These are phyloP conservation scores for Alisma plantagoaquatica DNA, from an alignment of 106 monocot genomes.

Conservation along the genomic window DNA sequence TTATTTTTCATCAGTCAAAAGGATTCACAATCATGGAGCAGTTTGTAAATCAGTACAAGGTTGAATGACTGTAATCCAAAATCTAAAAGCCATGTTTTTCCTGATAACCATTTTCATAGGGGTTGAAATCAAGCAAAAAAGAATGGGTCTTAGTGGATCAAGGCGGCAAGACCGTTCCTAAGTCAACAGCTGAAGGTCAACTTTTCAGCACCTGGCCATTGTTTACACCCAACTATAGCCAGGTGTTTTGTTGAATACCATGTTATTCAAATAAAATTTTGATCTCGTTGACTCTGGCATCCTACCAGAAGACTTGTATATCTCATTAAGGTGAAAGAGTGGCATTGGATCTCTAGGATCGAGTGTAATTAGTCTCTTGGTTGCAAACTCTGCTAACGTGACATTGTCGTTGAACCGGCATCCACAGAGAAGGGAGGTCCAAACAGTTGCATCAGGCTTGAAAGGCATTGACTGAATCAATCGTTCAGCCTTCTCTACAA, in stretches of 20 bases:
- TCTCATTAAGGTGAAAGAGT: conserved; percentile 28
- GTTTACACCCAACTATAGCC: conserved; percentile 49
- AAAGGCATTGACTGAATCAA: conserved; percentile 20
- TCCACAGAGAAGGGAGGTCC: conserved; percentile 31
- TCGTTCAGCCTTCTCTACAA: conserved; percentile 19
- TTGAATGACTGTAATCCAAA: too few relatives aligned
- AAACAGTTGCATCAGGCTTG: conserved; percentile 17
- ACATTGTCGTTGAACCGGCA: conserved; percentile 14
- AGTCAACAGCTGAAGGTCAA: too few relatives aligned
- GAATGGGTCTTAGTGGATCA: too few relatives aligned
- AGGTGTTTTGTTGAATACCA: conserved; percentile 27
- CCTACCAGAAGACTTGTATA: conserved; percentile 16
- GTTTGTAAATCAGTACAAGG: too few relatives aligned
- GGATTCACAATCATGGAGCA: too few relatives aligned
- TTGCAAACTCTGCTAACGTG: conserved; percentile 17
- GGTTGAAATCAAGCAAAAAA: too few relatives aligned
- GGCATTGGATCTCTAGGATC: conserved; percentile 17
- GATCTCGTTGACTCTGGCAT: conserved; percentile 5
- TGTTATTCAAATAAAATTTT: conserved; percentile 22
- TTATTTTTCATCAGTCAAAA: too few relatives aligned
- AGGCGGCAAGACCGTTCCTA: too few relatives aligned
- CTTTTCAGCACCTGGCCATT: too few relatives aligned
- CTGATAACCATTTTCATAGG: too few relatives aligned
- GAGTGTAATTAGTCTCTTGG: conserved; percentile 9
- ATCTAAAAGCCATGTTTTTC: too few relatives aligned